These are phyloP conservation scores for Spongospora subterranea DNA, from an alignment of 208 protist genomes.

Conservation along the genomic window DNA sequence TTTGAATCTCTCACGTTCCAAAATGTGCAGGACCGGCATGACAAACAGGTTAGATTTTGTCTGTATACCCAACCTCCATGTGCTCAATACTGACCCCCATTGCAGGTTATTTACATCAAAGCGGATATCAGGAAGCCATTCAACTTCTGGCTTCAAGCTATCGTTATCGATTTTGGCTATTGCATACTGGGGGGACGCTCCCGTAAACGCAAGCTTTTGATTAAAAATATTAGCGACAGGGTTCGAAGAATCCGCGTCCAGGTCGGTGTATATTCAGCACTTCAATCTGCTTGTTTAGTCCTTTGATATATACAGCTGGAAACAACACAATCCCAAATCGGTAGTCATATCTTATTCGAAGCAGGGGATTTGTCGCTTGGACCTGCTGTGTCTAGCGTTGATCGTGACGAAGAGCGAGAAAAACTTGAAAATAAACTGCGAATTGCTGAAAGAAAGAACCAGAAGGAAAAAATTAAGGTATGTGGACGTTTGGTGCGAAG, in stretches of 20 bases:
- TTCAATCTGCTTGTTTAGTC: neutral
- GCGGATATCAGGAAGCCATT: slow-evolving; percentile 43
- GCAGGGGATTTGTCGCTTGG: neutral
- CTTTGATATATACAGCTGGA: neutral
- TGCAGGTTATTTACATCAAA: slow-evolving; percentile 23
- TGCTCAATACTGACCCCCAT: neutral
- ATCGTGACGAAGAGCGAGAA: slow-evolving; percentile 34
- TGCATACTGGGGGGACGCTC: neutral
- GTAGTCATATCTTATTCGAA: neutral
- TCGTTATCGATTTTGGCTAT: slow-evolving; percentile 47
- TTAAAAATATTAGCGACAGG: slow-evolving; percentile 50
- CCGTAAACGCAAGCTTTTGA: neutral
- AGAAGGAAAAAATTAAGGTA: slow-evolving; percentile 49
- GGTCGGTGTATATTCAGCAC: neutral
- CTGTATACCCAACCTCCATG: neutral
- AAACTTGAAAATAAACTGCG: slow-evolving; percentile 33
- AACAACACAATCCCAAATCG: neutral
- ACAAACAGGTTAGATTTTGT: slow-evolving; percentile 42
- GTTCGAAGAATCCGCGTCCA: neutral
- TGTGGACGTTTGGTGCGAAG: neutral
- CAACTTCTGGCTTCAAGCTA: slow-evolving; percentile 43
- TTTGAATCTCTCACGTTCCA: slow-evolving; percentile 2
- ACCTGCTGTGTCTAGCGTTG: slow-evolving; percentile 6
- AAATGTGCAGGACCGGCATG: slow-evolving; percentile 37
- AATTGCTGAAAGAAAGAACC: slow-evolving; percentile 41